A percentile compares a stretch with the other conserved stretches of the same genome.
phyloP scores from a whole-genome alignment of 345 rosid genomes.

The Dipteronia dyeriana region DNA sequence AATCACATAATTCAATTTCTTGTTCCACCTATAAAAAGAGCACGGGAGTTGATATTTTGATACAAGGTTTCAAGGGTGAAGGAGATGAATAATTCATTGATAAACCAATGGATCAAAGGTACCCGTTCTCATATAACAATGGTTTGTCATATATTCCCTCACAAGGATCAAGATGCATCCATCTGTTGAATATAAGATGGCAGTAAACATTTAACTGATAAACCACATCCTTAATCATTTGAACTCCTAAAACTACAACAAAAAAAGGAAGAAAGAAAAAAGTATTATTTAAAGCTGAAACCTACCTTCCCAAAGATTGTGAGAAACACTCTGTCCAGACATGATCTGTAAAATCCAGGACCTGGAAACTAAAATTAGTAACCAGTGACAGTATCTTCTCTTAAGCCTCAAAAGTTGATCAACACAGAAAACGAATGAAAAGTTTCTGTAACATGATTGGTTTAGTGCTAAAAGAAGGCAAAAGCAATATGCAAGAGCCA shows the following conservation, averaged over 20 bases:
- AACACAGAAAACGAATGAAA: background rate
- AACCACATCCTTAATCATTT: background rate
- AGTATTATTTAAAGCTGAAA: slow-evolving; percentile 20
- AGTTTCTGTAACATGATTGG: background rate
- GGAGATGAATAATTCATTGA: background rate
- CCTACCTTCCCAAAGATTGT: slow-evolving; percentile 65
- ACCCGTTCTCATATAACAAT: slow-evolving; percentile 90
- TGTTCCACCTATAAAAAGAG: slow-evolving; percentile 62
- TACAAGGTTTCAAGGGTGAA: slow-evolving; percentile 13
- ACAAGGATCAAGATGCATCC: slow-evolving; percentile 98
- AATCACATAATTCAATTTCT: slow-evolving; percentile 67
- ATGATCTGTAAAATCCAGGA: slow-evolving; percentile 87
- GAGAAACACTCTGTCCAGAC: slow-evolving; percentile 97
- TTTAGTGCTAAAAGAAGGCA: background rate
- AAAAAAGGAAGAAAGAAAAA: slow-evolving; percentile 6
- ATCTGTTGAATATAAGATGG: slow-evolving; percentile 44
- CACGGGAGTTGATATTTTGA: background rate
- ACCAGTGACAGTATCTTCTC: slow-evolving; percentile 8
- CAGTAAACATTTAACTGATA: slow-evolving; percentile 6
- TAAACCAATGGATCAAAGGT: slow-evolving; percentile 9
- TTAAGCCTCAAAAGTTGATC: background rate
- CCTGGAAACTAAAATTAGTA: slow-evolving; percentile 39
- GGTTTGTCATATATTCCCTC: slow-evolving; percentile 82
- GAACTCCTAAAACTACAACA: background rate
- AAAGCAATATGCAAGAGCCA: background rate